Percentiles rank a stretch among this genome's conserved stretches.
Evolutionary conservation across 495 filamentous ascomycete species (phyloP).

Genomic region (Xylaria acuta): DNA sequence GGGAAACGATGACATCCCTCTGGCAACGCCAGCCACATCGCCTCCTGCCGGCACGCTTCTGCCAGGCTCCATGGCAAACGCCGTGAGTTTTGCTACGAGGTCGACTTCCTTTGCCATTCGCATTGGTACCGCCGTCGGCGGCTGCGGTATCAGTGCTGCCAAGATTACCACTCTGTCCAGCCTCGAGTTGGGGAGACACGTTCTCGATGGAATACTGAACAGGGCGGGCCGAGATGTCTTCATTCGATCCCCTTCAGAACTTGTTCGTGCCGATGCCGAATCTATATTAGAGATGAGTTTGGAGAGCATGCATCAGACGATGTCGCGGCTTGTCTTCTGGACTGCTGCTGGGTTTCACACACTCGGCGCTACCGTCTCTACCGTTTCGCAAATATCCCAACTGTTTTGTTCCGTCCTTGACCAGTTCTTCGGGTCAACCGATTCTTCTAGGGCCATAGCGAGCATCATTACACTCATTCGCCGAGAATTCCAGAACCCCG

Average conservation of each 20-base stretch:
- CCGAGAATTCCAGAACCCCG: conserved; percentile 72
- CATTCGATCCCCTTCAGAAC: conserved; percentile 57
- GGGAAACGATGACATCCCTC: not conserved
- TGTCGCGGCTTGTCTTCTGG: conserved; percentile 70
- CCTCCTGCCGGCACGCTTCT: conserved; percentile 65
- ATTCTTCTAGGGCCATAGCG: conserved; percentile 79
- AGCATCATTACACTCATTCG: conserved; percentile 77
- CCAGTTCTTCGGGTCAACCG: conserved; percentile 77
- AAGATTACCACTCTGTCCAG: conserved; percentile 72
- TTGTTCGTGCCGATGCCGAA: conserved; percentile 66
- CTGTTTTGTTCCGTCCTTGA: conserved; percentile 71
- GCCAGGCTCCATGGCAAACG: conserved; percentile 67
- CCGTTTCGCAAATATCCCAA: conserved; percentile 67
- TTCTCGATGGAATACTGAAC: conserved; percentile 70
- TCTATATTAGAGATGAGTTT: conserved; percentile 68
- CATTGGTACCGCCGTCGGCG: conserved; percentile 71
- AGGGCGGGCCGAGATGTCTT: conserved; percentile 74
- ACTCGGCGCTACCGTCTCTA: conserved; percentile 66
- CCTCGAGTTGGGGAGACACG: conserved; percentile 68
- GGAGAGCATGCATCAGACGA: conserved; percentile 65
- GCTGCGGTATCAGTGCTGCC: conserved; percentile 68
- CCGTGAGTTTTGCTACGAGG: conserved; percentile 72
- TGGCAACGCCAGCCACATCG: conserved; percentile 23
- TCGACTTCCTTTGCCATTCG: conserved; percentile 73
- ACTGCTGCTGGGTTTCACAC: conserved; percentile 74